phyloP scores from a whole-genome alignment of 164 flowering plant genomes.

The Santalum album region DNA sequence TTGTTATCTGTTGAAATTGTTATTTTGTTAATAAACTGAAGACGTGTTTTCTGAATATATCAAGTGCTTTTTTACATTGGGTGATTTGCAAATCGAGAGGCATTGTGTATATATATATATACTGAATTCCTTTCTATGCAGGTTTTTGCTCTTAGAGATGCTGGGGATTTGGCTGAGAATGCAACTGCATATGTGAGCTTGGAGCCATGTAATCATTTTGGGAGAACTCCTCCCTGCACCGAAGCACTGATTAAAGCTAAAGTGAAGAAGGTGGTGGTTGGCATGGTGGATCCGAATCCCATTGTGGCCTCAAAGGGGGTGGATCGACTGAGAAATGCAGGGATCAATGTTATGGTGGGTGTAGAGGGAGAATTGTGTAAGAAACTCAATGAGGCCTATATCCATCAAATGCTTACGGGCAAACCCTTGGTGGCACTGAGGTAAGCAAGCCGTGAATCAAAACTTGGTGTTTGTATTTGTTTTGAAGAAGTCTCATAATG shows the following conservation, averaged over 20 bases:
- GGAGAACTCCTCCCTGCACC: slow-evolving; percentile 91
- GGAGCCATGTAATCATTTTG: slow-evolving; percentile 93
- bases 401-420: slow-evolving; percentile 73
- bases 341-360: slow-evolving; percentile 65
- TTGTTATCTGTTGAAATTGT: too few relatives aligned
- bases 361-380: slow-evolving; percentile 85
- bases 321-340: slow-evolving; percentile 54
- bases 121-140: too few relatives aligned
- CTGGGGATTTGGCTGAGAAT: slow-evolving; percentile 74
- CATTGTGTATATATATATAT: too few relatives aligned
- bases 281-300: slow-evolving; percentile 98
- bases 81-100: too few relatives aligned
- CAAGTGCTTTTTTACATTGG: too few relatives aligned
- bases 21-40: too few relatives aligned
- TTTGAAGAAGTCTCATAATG: too few relatives aligned
- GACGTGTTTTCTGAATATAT: too few relatives aligned
- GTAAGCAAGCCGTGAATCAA: slow-evolving; percentile 20
- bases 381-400: slow-evolving; percentile 71
- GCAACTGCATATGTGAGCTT: slow-evolving; percentile 93
- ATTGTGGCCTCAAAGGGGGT: slow-evolving; percentile 84
- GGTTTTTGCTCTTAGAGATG: slow-evolving; percentile 91
- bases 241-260: slow-evolving; percentile 87
- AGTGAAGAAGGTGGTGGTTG: slow-evolving; percentile 81
- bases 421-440: slow-evolving; percentile 76
- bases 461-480: not conserved